These are phyloP conservation scores for Cyberlindnera maclurae DNA, from an alignment of 805 yeast genomes.

Conservation along the genomic window DNA sequence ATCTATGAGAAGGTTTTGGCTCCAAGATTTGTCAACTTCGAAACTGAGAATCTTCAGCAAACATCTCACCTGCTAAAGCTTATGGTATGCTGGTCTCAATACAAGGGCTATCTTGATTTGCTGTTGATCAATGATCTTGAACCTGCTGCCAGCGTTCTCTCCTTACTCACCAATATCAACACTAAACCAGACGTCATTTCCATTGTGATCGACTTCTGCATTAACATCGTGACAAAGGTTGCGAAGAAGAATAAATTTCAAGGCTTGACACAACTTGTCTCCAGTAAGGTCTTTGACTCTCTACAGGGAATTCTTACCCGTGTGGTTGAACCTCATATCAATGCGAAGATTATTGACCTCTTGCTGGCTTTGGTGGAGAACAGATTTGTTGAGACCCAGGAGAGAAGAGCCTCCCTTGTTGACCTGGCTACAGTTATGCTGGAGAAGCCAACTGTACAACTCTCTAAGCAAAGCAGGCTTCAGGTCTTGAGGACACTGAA, in stretches of 20 bases:
- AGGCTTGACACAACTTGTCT: conserved; percentile 46
- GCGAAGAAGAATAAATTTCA: conserved; percentile 37
- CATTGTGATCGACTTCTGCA: conserved; percentile 48
- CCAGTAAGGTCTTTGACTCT: conserved; percentile 45
- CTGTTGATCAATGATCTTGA: conserved; percentile 48
- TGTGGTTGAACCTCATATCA: conserved; percentile 34
- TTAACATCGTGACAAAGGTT: conserved; percentile 37
- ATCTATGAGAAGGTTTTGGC: conserved; percentile 49
- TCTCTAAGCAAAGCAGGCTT: conserved; percentile 46
- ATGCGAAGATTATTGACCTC: conserved; percentile 44
- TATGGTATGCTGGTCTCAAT: conserved; percentile 51
- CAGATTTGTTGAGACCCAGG: conserved; percentile 48
- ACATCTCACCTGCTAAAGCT: conserved; percentile 71
- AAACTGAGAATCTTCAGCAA: conserved; percentile 72
- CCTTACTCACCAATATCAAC: conserved; percentile 42
- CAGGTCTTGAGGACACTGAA: conserved; percentile 53
- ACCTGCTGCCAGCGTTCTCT: conserved; percentile 49
- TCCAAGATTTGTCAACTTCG: conserved; percentile 64
- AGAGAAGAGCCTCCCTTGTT: conserved; percentile 45
- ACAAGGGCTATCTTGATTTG: conserved; percentile 39
- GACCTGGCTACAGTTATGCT: conserved; percentile 53
- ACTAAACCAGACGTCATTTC: conserved; percentile 63
- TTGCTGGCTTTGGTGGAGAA: conserved; percentile 47
- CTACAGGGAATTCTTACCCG: conserved; percentile 43
- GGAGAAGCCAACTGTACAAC: conserved; percentile 46